Conservation (phyloP, 2,329 filamentous ascomycete genomes). For the Epichloe scottii region DNA sequence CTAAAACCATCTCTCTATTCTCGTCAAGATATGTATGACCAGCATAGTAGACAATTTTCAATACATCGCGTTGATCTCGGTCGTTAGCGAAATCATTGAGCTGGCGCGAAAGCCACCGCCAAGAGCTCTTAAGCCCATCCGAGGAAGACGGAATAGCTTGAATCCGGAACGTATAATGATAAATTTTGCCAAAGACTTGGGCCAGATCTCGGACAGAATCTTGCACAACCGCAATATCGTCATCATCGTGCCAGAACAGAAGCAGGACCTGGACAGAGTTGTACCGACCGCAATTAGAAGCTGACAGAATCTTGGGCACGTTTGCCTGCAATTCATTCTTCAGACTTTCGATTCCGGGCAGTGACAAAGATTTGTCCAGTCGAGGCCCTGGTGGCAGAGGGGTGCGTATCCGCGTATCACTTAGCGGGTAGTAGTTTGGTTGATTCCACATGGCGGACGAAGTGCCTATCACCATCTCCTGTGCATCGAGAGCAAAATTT, state of each 20-base stretch:
- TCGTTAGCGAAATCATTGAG: conserved; percentile 41
- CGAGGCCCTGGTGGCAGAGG: conserved; percentile 44
- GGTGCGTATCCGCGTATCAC: conserved; percentile 39
- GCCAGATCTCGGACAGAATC: conserved; percentile 34
- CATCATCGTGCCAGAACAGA: conserved; percentile 44
- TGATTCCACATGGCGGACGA: conserved; percentile 18
- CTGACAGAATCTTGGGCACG: conserved; percentile 36
- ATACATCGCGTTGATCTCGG: conserved; percentile 39
- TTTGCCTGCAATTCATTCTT: conserved; percentile 40
- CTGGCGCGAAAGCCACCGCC: conserved; percentile 39
- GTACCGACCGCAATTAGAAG: conserved; percentile 39
- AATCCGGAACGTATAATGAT: conserved; percentile 36
- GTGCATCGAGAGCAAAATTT: conserved; percentile 31
- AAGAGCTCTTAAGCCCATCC: conserved; percentile 35
- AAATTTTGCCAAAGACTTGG: conserved; percentile 37
- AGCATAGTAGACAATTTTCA: conserved; percentile 48
- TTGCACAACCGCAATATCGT: conserved; percentile 27
- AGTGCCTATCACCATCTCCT: conserved; percentile 45
- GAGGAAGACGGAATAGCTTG: conserved; percentile 36
- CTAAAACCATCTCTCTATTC: conserved; percentile 44
- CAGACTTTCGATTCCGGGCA: conserved; percentile 38
- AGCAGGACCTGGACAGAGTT: conserved; percentile 39
- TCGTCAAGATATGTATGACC: conserved; percentile 42
- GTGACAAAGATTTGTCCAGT: conserved; percentile 35
- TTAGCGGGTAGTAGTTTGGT: conserved; percentile 26